A percentile compares a stretch with the other conserved stretches of the same genome.
Conservation (phyloP, 1,284 basidiomycete genomes). For the Ceratobasidium sp. region DNA sequence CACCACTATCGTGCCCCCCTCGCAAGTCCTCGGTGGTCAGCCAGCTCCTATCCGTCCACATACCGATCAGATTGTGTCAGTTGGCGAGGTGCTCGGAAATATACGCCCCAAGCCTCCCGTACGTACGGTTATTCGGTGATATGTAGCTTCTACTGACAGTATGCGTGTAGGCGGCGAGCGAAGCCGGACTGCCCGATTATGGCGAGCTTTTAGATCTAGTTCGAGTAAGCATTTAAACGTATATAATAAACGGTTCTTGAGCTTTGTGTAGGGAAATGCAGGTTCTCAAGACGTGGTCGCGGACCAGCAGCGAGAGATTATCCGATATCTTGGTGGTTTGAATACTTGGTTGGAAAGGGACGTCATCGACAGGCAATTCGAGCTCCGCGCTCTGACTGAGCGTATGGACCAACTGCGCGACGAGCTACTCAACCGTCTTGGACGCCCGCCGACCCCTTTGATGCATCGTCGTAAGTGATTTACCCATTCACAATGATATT, state of each 20-base stretch:
- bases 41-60: constrained; percentile 17
- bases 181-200: constrained; percentile 38
- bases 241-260: not conserved
- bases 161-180: not conserved
- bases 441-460: constrained; percentile 28
- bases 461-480: constrained; percentile 39
- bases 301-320: constrained; percentile 48
- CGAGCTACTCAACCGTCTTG: constrained; percentile 45
- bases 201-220: constrained; percentile 45
- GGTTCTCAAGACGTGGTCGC: constrained; percentile 40
- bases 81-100: not conserved
- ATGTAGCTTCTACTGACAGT: not conserved
- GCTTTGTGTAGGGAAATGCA: constrained; percentile 32
- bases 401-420: constrained; percentile 46
- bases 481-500: too few relatives aligned
- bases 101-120: constrained; percentile 1
- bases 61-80: constrained; percentile 10
- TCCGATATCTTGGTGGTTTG: constrained; percentile 49
- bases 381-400: constrained; percentile 40
- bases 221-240: constrained; percentile 20
- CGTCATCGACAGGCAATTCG: constrained; percentile 46
- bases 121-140: not conserved
- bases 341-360: constrained; percentile 50
- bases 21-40: constrained; percentile 14
- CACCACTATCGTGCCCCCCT: constrained; percentile 28